Conservation (phyloP, 805 yeast genomes). For the Zygotorulaspora sp. region DNA sequence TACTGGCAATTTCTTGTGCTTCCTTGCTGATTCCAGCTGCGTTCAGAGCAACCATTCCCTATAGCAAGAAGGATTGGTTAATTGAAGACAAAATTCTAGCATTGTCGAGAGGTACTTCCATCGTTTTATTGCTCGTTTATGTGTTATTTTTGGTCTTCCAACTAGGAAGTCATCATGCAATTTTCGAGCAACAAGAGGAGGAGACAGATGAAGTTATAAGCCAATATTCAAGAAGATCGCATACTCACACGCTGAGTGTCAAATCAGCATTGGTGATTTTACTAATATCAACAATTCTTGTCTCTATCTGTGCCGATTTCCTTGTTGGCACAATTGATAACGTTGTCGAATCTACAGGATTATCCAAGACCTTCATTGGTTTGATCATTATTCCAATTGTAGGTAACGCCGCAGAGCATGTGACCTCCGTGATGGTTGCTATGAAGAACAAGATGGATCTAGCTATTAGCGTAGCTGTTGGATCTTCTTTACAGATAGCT, state of each 20-base stretch:
- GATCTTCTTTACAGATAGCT: conserved; percentile 93
- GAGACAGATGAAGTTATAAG: conserved; percentile 37
- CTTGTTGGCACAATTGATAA: conserved; percentile 91
- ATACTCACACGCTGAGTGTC: conserved; percentile 44
- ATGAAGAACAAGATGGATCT: conserved; percentile 95
- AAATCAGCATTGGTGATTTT: conserved; percentile 51
- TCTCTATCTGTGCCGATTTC: conserved; percentile 88
- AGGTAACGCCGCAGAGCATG: conserved; percentile 98
- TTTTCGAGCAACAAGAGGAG: conserved; percentile 58
- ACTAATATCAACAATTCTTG: conserved; percentile 64
- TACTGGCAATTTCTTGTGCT: conserved; percentile 85
- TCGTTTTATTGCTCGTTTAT: conserved; percentile 73
- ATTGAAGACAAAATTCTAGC: conserved; percentile 50
- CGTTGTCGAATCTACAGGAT: conserved; percentile 75
- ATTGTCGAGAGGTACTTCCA: conserved; percentile 80
- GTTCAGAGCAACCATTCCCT: conserved; percentile 74
- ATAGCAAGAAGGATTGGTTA: conserved; percentile 33
- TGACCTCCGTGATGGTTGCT: conserved; percentile 92
- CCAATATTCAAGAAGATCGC: conserved; percentile 18
- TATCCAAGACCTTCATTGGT: conserved; percentile 94
- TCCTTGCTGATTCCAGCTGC: conserved; percentile 94
- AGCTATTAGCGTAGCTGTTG: conserved; percentile 95
- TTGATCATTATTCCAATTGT: conserved; percentile 91
- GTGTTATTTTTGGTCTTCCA: conserved; percentile 80
- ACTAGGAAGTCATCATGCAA: conserved; percentile 72